Evolutionary conservation across 2,329 filamentous ascomycete genomes (phyloP), one percentile per base, ranked within the genome.

Genomic region (Hymenoscyphus scutula): DNA sequence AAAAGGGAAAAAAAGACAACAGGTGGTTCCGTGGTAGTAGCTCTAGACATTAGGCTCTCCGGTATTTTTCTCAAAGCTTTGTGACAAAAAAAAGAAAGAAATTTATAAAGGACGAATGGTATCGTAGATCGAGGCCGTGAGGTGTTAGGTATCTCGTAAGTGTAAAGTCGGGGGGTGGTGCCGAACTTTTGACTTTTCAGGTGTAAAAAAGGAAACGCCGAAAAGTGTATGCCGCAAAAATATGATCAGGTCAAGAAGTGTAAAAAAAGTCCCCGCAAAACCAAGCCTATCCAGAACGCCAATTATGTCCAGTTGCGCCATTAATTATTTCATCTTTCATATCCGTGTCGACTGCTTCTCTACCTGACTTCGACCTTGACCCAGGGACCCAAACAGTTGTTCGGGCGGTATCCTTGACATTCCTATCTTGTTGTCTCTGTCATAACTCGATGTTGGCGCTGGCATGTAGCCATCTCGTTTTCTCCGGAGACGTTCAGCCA

Each of bases 391-490:
- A 53, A 75, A 73, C 11, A 75, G 78, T 73, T 88, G 83, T 58
- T 82, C 80, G 2, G 86, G 86, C 13, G 86, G 86, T 64, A 89
- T 81, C 65, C 84, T 78, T 67, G 81, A 79, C 67, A 88, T 84
- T 59, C 83, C 83, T 25, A 51, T 51, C 45, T 51, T 51, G 65
- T 79, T 84, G 60, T 81, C 81, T 48, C 83, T 80, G 71, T 88
- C 85, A 66, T 82, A 84, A 80, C 84, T 84, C 38, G 80, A 84
- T 19, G 87, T 89, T 4, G 89, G 88, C 38, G 91, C 90, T n/a
- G 88, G 90, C 15, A 87, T 79, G 69, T 96, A 96, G 57, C 92
- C 91, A 74, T 94, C 89, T 56, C 86, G 84, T 78, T 84, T 88
- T 77, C 92, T 89, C 70, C 91, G 85, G 64, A 89, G 81, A 64